Percentiles rank a stretch among this genome's conserved stretches.
Conservation (phyloP, 2,329 filamentous ascomycete genomes). For the Fusarium aywerte region DNA sequence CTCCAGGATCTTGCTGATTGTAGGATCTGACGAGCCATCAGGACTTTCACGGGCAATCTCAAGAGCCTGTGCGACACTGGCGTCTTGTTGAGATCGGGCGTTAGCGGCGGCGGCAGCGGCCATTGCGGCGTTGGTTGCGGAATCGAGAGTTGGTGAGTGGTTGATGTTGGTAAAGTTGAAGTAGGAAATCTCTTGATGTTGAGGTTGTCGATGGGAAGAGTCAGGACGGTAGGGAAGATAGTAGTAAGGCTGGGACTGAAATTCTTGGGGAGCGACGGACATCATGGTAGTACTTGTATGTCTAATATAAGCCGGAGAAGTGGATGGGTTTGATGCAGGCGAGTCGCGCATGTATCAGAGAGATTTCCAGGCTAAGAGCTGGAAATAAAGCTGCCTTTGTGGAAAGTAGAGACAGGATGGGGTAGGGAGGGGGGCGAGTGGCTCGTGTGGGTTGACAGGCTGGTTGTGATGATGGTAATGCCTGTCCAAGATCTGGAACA, state of each 20-base stretch:
- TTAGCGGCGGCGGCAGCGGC: constrained; percentile 33
- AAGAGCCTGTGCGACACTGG: constrained; percentile 72
- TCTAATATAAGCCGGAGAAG: constrained; percentile 46
- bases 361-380: constrained; percentile 46
- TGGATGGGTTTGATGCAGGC: constrained; percentile 46
- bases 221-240: constrained; percentile 35
- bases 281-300: constrained; percentile 48
- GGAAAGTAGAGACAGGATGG: constrained; percentile 39
- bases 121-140: constrained; percentile 33
- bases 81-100: constrained; percentile 45
- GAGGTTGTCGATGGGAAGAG: constrained; percentile 38
- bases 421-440: constrained; percentile 35
- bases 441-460: constrained; percentile 35
- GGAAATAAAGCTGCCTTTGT: constrained; percentile 43
- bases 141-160: constrained; percentile 27
- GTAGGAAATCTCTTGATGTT: constrained; percentile 34
- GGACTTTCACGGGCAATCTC: constrained; percentile 80
- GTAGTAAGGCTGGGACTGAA: constrained; percentile 43
- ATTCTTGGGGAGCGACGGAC: constrained; percentile 46
- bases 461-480: constrained; percentile 39
- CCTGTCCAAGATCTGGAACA: constrained; percentile 44
- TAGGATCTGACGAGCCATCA: constrained; percentile 71
- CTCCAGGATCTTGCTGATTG: constrained; percentile 73
- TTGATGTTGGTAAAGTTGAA: constrained; percentile 35
- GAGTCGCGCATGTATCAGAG: constrained; percentile 48